Percentiles rank a stretch among this genome's conserved stretches.
Conservation (phyloP, 352 stramenopile genomes). For the Phytopythium chamaehyphon region DNA sequence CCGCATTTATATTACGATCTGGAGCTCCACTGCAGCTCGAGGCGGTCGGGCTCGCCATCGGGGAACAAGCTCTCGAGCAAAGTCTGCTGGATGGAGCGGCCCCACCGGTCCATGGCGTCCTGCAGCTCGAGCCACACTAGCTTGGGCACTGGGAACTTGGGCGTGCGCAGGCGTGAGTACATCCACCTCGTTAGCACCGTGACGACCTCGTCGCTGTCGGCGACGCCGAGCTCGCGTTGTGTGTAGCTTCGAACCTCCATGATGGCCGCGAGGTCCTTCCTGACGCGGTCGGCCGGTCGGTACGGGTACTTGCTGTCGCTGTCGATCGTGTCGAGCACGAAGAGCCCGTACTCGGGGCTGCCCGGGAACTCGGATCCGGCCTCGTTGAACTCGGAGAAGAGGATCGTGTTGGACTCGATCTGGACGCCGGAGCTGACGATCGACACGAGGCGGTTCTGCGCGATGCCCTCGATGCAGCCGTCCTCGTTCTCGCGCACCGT, state of each 20-base stretch:
- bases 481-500: slow-evolving; percentile 52
- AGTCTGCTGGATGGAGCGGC: slow-evolving; percentile 16
- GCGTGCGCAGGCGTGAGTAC: slow-evolving; percentile 18
- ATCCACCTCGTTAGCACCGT: slow-evolving; percentile 30
- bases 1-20: too few species aligned
- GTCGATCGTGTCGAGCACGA: slow-evolving; percentile 33
- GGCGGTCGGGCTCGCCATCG: not conserved
- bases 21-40: too few species aligned
- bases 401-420: slow-evolving; percentile 39
- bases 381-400: slow-evolving; percentile 35
- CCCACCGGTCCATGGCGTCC: slow-evolving; percentile 27
- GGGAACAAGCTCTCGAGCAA: slow-evolving; percentile 18
- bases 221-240: not conserved
- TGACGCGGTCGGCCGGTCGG: slow-evolving; percentile 21
- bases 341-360: slow-evolving; percentile 29
- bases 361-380: slow-evolving; percentile 12
- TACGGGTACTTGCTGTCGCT: slow-evolving; percentile 43
- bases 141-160: slow-evolving; percentile 16
- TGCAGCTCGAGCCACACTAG: slow-evolving; percentile 17
- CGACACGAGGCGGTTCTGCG: slow-evolving; percentile 44
- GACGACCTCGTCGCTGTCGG: slow-evolving; percentile 11
- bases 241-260: slow-evolving; percentile 26
- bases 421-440: slow-evolving; percentile 18
- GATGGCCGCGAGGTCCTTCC: slow-evolving; percentile 34
- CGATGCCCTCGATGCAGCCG: slow-evolving; percentile 21